Base-by-base conservation (phyloP, 371 early-diverging fungal species). In the Mucor mucedo region DNA sequence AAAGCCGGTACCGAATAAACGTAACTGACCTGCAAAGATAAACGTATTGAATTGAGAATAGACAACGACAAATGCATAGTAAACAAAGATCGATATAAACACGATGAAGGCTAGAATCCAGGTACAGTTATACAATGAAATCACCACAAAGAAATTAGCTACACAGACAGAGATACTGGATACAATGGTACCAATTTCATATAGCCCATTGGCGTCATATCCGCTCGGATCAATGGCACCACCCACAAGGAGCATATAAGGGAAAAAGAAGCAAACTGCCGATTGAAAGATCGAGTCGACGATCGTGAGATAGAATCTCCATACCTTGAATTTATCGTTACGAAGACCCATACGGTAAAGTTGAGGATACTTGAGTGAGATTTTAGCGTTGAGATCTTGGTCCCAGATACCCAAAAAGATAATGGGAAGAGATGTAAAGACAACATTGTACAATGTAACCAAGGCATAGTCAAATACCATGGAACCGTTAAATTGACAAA, bases 271-370 rank as follows among this genome's bases (percentile, higher is more conserved):
- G 49, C 90, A 89, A 32, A 96, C 88, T 4, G 90, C 66, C 0
- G 96, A 95, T 77, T 98, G 97, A 72, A 89, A 98, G 52, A 96
- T 70, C 0, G 90, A 94, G 65, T 97, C 95, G 14, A 90, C 21
- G 8, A 92, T 84, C 40, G 90, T 94, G 35, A 92, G 68, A 89
- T 91, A 95, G 75, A 96, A 96, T 66, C 91, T 87, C 80, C 87
- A 82, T 55, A 84, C 78, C 38, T 89, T 94, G 80, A 92, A 98
- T 52, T 94, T 86, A 56, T 85, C 85, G 63, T 95, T 90, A 58
- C 86, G 84, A 57, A 96, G 87, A 35, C 98, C 97, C 69, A 91
- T 87, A 38, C 84, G 86, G 69, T 96, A 96, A 4, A 96, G 84
- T 66, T 93, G 88, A 6, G 98, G 96, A 61, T 93, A 89, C 14